Evolutionary conservation across 2,329 filamentous ascomycete species (phyloP).

Genomic region (Aureobasidium uvarum): DNA sequence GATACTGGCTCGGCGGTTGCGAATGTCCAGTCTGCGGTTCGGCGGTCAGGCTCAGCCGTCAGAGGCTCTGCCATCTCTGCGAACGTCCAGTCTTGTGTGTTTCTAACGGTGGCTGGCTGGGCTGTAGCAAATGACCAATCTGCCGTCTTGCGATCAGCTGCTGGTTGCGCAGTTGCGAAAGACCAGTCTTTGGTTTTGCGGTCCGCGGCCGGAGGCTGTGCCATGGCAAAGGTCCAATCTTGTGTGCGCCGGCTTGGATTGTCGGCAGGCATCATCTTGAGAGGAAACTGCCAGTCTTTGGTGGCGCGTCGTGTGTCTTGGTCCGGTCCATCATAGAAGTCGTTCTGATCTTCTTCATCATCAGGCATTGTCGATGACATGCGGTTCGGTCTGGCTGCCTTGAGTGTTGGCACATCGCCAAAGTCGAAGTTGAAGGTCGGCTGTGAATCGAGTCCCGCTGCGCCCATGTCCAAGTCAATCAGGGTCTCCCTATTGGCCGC

Average conservation of each 20-base stretch:
- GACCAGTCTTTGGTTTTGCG: slow-evolving; percentile 49
- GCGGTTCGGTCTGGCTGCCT: slow-evolving; percentile 54
- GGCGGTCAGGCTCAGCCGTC: slow-evolving; percentile 42
- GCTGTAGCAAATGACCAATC: slow-evolving; percentile 57
- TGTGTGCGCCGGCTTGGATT: slow-evolving; percentile 46
- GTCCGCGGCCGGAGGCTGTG: slow-evolving; percentile 36
- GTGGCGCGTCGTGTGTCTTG: slow-evolving; percentile 30
- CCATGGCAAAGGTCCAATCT: slow-evolving; percentile 51
- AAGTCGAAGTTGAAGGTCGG: slow-evolving; percentile 49
- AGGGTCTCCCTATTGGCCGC: slow-evolving; percentile 51
- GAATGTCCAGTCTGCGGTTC: slow-evolving; percentile 52
- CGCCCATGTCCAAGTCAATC: slow-evolving; percentile 59
- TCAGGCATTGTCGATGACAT: slow-evolving; percentile 38
- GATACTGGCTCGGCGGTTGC: slow-evolving; percentile 29
- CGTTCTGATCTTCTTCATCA: slow-evolving; percentile 44
- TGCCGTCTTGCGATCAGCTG: slow-evolving; percentile 28
- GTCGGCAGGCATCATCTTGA: slow-evolving; percentile 38
- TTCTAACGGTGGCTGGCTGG: slow-evolving; percentile 41
- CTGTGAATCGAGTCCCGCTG: slow-evolving; percentile 50
- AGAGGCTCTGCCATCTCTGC: slow-evolving; percentile 41
- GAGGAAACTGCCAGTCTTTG: slow-evolving; percentile 55
- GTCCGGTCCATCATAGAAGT: slow-evolving; percentile 42
- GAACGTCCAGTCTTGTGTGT: slow-evolving; percentile 51
- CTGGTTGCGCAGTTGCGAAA: slow-evolving; percentile 48
- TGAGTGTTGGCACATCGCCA: slow-evolving; percentile 55